Evolutionary conservation across 2,329 filamentous ascomycete genomes (phyloP).

Genomic region (Myrmaecium sp.): DNA sequence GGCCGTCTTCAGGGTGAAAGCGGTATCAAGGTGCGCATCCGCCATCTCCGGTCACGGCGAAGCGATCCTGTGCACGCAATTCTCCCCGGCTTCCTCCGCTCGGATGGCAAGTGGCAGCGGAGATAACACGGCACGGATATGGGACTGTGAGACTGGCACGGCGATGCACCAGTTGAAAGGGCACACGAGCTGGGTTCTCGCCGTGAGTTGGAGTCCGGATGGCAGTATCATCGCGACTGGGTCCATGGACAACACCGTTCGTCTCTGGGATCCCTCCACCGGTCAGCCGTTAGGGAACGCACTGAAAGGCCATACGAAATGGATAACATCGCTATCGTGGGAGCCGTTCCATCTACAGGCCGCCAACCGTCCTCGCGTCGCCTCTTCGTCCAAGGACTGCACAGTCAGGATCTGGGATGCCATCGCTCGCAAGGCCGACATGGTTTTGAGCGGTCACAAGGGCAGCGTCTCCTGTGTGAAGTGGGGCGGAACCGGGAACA

Average conservation of each 20-base stretch:
- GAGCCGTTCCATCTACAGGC: constrained; percentile 79
- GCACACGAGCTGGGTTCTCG: constrained; percentile 80
- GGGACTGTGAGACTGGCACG: constrained; percentile 89
- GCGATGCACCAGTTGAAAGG: constrained; percentile 73
- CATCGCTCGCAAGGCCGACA: constrained; percentile 60
- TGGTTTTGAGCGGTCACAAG: constrained; percentile 77
- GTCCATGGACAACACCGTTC: constrained; percentile 82
- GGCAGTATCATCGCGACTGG: constrained; percentile 69
- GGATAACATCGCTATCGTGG: constrained; percentile 78
- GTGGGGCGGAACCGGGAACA: constrained; percentile 71
- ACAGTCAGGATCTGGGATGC: constrained; percentile 80
- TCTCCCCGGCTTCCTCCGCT: constrained; percentile 62
- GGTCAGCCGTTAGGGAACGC: constrained; percentile 56
- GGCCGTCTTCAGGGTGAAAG: constrained; percentile 83
- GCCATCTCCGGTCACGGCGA: constrained; percentile 83
- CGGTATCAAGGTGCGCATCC: constrained; percentile 77
- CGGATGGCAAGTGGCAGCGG: constrained; percentile 77
- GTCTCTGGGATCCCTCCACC: constrained; percentile 73
- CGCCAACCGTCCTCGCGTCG: constrained; percentile 57
- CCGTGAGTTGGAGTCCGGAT: constrained; percentile 75
- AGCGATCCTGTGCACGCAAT: constrained; percentile 71
- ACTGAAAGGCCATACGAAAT: constrained; percentile 75
- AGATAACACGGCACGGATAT: constrained; percentile 80
- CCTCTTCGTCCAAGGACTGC: constrained; percentile 76
- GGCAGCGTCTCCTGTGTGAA: constrained; percentile 76